Base-by-base conservation (phyloP, 257 asterid genomes). In the Gentiana straminea region DNA sequence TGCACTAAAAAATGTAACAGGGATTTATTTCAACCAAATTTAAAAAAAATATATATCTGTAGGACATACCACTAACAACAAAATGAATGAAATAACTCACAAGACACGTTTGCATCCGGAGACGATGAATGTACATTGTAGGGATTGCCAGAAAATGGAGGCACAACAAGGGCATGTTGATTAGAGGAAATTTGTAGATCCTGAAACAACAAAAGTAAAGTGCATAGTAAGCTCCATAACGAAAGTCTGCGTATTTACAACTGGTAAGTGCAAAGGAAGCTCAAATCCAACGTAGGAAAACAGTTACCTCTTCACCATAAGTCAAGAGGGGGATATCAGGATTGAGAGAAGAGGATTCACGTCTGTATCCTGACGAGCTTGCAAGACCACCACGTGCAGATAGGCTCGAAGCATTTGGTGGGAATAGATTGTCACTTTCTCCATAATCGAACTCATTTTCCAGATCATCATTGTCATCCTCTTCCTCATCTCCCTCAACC, bases 401-500 rank as follows among this genome's bases (percentile, higher is more conserved):
- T 48, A 66, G 61, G 52, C 77, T 71, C 1, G 62, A 59, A 55
- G 53, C 62, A 44, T 62, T 77, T 7, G 51, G 44, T 12, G 33
- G 67, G 54, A 73, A 73, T 8, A 67, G 64, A 59, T 61, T 71
- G 61, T 77, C 83, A 43, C 58, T 33, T 33, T 72, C 54, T 44
- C 61, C 76, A 59, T 79, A 84, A 70, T 77, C 84, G 50, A 90
- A 86, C 70, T 90, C 98, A 11, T 79, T 70, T 55, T 86, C 98
- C 76, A 86, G 70, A 71, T 90, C 98, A 70, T 90, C 98, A 3
- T 56, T n/a, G 36, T 50, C 81, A 54, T 90, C 96, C 68, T 90
- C 98, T 71, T 90, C 98, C 75, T 90, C 98, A 57, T 90, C 98
- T 48, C 95, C 98, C 63, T 86, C 95, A 33, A 90, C 98, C 64